Evolutionary conservation across 1,139 yeast genomes (phyloP).

Genomic region (Protomyces arabidopsidicola): DNA sequence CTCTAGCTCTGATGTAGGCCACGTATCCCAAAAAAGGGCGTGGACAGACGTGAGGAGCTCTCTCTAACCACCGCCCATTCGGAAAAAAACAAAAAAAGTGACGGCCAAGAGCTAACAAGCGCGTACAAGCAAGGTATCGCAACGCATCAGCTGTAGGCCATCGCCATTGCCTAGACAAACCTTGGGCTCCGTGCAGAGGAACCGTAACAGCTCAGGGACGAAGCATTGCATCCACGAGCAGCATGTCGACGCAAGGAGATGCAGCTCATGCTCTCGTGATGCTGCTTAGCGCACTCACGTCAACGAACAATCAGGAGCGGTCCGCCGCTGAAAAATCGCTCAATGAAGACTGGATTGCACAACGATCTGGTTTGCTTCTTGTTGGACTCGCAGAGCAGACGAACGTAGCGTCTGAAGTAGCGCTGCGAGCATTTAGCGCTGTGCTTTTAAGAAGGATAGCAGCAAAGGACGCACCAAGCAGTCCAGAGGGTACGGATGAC

Average conservation of each 20-base stretch:
- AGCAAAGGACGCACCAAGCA: conserved; percentile 57
- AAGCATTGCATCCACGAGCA: background rate
- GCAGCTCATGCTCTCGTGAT: conserved; percentile 53
- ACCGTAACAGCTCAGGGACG: no score
- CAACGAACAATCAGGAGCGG: conserved; percentile 71
- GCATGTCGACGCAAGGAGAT: background rate
- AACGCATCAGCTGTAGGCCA: no score
- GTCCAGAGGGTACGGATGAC: conserved; percentile 53
- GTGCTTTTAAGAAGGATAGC: conserved; percentile 86
- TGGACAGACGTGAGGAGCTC: no score
- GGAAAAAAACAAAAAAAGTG: no score
- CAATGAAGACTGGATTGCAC: conserved; percentile 63
- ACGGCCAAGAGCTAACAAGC: no score
- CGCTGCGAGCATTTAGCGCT: conserved; percentile 62
- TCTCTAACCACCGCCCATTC: no score
- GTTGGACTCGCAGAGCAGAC: conserved; percentile 81
- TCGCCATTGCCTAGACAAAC: no score
- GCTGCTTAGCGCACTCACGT: conserved; percentile 63
- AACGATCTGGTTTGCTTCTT: conserved; percentile 61
- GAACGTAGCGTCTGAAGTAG: conserved; percentile 36
- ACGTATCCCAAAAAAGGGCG: no score
- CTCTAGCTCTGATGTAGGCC: no score
- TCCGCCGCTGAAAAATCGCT: conserved; percentile 71
- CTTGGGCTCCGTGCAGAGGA: no score
- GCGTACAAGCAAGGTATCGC: no score